Base-by-base conservation (phyloP, 306 rosid genomes). In the Inga leiocalycina region DNA sequence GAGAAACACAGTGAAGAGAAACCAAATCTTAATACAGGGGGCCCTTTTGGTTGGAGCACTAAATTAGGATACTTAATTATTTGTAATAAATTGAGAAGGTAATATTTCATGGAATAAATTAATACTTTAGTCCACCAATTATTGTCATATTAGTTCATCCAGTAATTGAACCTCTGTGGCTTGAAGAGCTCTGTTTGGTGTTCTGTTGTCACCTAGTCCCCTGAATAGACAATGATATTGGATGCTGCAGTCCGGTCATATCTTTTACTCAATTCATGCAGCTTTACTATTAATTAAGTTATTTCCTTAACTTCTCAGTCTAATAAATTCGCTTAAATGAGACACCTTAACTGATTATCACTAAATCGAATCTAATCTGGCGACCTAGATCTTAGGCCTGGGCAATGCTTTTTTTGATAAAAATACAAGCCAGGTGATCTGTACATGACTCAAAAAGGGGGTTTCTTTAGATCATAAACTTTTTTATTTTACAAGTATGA, bases 241-340 rank as follows among this genome's bases (percentile, higher is more conserved):
- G 82, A 78, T 78, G 77, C 62, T 71, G 10, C 67, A 80, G 54
- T 71, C 72, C 74, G 20, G 37, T 37, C 22, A 72, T 62, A 71
- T 75, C n/a, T 78, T 22, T 16, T 57, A 43, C 67, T 81, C 70
- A 24, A 74, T 61, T 51, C 69, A 22, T 67, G 3, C 74, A 66
- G 35, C 82, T 78, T 49, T 22, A 22, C 14, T 10, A 59, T 9
- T 45, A 24, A 59, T 43, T 78, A 34, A 49, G 65, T 81, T 69
- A 49, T 75, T 76, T 71, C 54, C 81, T 80, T 74, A 24, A 61
- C 81, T 71, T 54, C 75, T 81, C 74, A 24, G 37, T 82, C 78
- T 49, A 69, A 24, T 45, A 34, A 32, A 79, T 61, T 75, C 57
- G 17, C 39, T 57, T 82, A 62, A 49, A 74, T 82, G 52, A 68